Conservation (phyloP, 2,329 filamentous ascomycete genomes). For the Aspergillus tubingensis region DNA sequence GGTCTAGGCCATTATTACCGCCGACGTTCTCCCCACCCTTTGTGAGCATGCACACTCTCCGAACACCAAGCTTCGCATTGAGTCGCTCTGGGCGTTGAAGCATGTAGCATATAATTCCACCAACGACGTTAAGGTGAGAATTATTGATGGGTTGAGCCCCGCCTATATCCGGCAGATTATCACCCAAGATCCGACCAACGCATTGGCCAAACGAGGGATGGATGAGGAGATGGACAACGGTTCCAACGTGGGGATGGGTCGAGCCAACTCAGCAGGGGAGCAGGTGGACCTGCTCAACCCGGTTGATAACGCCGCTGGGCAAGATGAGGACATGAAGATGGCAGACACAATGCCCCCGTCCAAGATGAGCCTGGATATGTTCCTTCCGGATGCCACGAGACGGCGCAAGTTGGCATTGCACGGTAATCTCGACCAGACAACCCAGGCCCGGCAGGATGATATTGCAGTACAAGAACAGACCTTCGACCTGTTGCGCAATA, state of each 20-base stretch:
- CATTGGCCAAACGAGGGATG: slow-evolving; percentile 29
- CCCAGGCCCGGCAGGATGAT: slow-evolving; percentile 73
- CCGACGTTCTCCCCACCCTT: slow-evolving; percentile 72
- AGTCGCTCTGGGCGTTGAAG: slow-evolving; percentile 91
- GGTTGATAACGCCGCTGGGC: slow-evolving; percentile 35
- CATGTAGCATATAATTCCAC: slow-evolving; percentile 76
- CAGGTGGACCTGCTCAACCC: slow-evolving; percentile 63
- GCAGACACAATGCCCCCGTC: slow-evolving; percentile 43
- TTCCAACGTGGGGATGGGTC: slow-evolving; percentile 53
- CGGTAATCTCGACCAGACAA: slow-evolving; percentile 66
- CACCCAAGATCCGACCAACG: slow-evolving; percentile 53
- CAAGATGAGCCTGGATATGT: slow-evolving; percentile 41
- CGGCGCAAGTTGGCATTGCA: slow-evolving; percentile 53
- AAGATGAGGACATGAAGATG: slow-evolving; percentile 38
- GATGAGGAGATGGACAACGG: slow-evolving; percentile 36
- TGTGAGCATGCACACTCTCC: slow-evolving; percentile 82
- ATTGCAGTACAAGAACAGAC: slow-evolving; percentile 87
- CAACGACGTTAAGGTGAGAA: slow-evolving; percentile 72
- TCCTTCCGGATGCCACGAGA: slow-evolving; percentile 43
- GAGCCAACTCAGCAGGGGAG: slow-evolving; percentile 61
- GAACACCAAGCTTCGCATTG: slow-evolving; percentile 76
- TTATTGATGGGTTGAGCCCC: slow-evolving; percentile 74
- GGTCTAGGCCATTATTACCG: slow-evolving; percentile 67
- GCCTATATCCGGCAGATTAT: slow-evolving; percentile 82
- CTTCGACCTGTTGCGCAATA: slow-evolving; percentile 84